Evolutionary conservation across 108 stramenopile species (phyloP).

Genomic region (Mayamaea pseudoterrestris): DNA sequence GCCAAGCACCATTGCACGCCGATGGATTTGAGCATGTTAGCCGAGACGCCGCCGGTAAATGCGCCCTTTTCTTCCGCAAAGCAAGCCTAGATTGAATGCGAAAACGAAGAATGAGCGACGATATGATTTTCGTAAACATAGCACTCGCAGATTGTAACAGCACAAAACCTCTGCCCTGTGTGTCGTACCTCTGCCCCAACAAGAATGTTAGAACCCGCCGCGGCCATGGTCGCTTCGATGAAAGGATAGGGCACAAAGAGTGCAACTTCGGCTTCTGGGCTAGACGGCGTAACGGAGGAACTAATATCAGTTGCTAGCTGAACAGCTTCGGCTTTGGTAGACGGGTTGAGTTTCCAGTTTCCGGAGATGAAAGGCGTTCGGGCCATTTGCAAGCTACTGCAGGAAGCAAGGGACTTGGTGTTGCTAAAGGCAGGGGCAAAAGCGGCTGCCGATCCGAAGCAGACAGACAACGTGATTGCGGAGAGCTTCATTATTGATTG

Average conservation of each 20-base stretch:
- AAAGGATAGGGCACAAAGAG: conserved; percentile 79
- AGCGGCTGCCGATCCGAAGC: too few relatives aligned
- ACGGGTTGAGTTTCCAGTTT: conserved; percentile 93
- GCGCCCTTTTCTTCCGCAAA: conserved; percentile 82
- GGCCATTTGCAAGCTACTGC: too few relatives aligned
- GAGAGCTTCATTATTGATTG: too few relatives aligned
- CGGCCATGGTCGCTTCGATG: conserved; percentile 48
- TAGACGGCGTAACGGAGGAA: conserved; percentile 32
- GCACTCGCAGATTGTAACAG: neutral
- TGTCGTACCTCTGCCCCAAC: conserved; percentile 69
- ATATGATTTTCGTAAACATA: conserved; percentile 1
- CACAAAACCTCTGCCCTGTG: neutral
- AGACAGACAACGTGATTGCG: too few relatives aligned
- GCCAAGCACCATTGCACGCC: conserved; percentile 88
- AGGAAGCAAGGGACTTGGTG: too few relatives aligned
- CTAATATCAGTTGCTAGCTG: conserved; percentile 54
- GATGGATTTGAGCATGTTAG: conserved; percentile 72
- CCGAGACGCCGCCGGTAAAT: conserved; percentile 93
- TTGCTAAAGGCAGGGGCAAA: too few relatives aligned
- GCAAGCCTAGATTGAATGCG: conserved; percentile 20
- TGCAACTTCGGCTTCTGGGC: conserved; percentile 65
- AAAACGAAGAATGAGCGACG: conserved; percentile 1
- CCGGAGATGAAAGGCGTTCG: conserved; percentile 84
- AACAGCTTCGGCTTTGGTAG: conserved; percentile 60
- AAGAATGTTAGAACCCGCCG: conserved; percentile 40